Evolutionary conservation across 2,329 filamentous ascomycete genomes (phyloP), one percentile per base, ranked within the genome.

Genomic region (Scolecobasidium constrictum): DNA sequence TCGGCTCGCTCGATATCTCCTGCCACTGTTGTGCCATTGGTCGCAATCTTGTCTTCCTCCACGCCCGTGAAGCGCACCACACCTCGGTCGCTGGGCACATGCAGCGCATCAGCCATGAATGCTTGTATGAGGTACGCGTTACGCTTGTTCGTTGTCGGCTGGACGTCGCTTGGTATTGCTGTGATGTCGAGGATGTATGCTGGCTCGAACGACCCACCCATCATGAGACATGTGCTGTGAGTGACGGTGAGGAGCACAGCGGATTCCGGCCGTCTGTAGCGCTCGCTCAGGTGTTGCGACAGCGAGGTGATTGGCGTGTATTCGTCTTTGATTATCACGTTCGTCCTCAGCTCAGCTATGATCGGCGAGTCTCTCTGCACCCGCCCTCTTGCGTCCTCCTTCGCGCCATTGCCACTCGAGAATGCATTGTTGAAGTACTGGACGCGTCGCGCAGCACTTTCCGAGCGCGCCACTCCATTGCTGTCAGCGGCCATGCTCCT

Each of bases 131-230:
- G 63, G n/a, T 73, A 71, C 1, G 85, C 78, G 58, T 90, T 92
- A 48, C 86, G 77, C 57, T 83, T 83, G 64, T 94, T 94, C 41
- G 77, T 85, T 3, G 78, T 73, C 0, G 83, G 76, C 47, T 81
- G 78, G 45, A 92, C 65, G 49, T 85, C 73, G 9, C 69, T 69
- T 1, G 82, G 71, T 7, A 92, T 68, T 1, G 85, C 79, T 26
- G 74, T 80, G 46, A 94, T 74, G 23, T 77, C 81, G 54, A 94
- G 68, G 46, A 80, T 73, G 56, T 94, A 95, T 16, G 85, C 83
- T 3, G 85, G 82, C 40, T 87, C 81, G 49, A 85, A 82, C 4
- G 77, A 79, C 26, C 80, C 83, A 2, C 77, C 83, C 47, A 90
- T 81, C 43, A 86, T 67, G 51, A 94, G 74, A 54, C 81, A 84